These are phyloP conservation scores for Taphrina betulina DNA, from an alignment of 1,139 yeast genomes.

Conservation along the genomic window DNA sequence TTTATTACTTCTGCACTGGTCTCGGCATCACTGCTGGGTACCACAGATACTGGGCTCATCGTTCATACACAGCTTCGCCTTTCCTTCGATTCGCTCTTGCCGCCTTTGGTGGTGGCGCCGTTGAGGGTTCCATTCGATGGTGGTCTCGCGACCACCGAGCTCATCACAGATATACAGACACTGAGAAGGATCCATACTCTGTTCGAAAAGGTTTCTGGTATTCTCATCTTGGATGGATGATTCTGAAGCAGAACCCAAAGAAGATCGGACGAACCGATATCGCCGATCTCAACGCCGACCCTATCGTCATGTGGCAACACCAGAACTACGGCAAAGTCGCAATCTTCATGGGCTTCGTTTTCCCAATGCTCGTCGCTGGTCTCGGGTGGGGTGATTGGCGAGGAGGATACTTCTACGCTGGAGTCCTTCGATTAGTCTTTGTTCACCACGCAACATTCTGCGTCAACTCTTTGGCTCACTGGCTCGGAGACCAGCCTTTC, in stretches of 20 bases:
- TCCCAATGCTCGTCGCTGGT: slow-evolving; percentile 79
- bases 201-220: slow-evolving; percentile 95
- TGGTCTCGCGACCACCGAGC: slow-evolving; percentile 98
- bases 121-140: slow-evolving; percentile 97
- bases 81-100: slow-evolving; percentile 75
- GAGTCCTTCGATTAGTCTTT: slow-evolving; percentile 73
- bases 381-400: slow-evolving; percentile 80
- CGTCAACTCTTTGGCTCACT: slow-evolving; percentile 96
- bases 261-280: slow-evolving; percentile 95
- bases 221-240: slow-evolving; percentile 98
- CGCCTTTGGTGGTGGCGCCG: slow-evolving; percentile 88
- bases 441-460: slow-evolving; percentile 99
- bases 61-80: slow-evolving; percentile 71
- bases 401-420: slow-evolving; percentile 93
- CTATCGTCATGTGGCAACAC: slow-evolving; percentile 90
- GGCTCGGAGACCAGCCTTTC: slow-evolving; percentile 97
- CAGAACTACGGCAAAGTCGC: slow-evolving; percentile 76
- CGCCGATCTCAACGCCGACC: slow-evolving; percentile 83
- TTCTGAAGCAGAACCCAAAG: slow-evolving; percentile 87
- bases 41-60: slow-evolving; percentile 85
- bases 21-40: slow-evolving; percentile 94
- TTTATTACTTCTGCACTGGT: slow-evolving; percentile 72
- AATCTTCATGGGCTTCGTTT: slow-evolving; percentile 62
- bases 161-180: slow-evolving; percentile 97
- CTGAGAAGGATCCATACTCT: slow-evolving; percentile 94